phyloP scores from a whole-genome alignment of 2,329 filamentous ascomycete genomes.

The Microsporum ferrugineum region DNA sequence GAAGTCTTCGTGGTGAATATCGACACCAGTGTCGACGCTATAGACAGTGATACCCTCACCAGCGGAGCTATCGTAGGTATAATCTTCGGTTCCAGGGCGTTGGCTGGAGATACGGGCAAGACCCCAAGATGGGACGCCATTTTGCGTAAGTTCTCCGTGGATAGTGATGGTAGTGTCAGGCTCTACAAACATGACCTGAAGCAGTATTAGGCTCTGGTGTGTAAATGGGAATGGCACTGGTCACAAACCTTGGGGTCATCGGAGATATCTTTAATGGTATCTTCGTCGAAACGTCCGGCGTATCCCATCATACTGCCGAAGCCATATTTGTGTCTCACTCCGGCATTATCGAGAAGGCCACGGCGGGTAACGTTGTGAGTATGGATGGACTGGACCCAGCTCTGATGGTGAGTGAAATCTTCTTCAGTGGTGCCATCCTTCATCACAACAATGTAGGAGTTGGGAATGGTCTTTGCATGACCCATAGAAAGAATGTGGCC shows the following conservation, averaged over 20 bases:
- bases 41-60: constrained; percentile 28
- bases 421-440: constrained; percentile 4
- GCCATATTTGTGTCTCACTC: constrained; percentile 5
- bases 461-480: constrained; percentile 2
- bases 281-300: constrained; percentile 5
- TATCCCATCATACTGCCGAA: constrained; percentile 6
- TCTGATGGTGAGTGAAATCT: constrained; percentile 3
- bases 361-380: constrained; percentile 3
- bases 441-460: constrained; percentile 9
- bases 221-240: not conserved
- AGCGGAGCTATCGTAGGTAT: constrained; percentile 28
- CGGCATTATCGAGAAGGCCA: not conserved
- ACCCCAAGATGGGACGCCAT: constrained; percentile 25
- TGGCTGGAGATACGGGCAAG: constrained; percentile 26
- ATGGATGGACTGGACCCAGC: constrained; percentile 6
- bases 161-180: constrained; percentile 5
- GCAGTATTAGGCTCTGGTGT: constrained; percentile 15
- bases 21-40: constrained; percentile 30
- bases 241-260: constrained; percentile 8
- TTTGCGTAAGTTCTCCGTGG: constrained; percentile 10
- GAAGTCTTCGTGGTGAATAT: constrained; percentile 26
- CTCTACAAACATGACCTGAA: constrained; percentile 12
- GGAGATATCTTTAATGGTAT: constrained; percentile 8
- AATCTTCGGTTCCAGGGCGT: constrained; percentile 17
- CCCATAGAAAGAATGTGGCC: constrained; percentile 5